These are phyloP conservation scores for Fusarium azukiicola DNA, from an alignment of 2,329 filamentous ascomycete species.

Conservation along the genomic window DNA sequence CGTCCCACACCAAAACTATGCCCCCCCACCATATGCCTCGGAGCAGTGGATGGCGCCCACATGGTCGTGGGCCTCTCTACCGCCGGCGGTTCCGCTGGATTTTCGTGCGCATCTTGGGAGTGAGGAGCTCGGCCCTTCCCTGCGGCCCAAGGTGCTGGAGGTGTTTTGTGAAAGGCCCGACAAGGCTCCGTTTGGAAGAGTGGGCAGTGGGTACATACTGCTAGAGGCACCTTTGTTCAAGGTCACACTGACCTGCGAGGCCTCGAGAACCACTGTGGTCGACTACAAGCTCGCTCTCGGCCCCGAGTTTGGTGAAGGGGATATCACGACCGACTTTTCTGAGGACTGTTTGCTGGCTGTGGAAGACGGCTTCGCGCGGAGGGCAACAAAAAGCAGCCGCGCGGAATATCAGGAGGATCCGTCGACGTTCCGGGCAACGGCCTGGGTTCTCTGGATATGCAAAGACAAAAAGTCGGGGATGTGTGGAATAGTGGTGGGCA, in stretches of 20 bases:
- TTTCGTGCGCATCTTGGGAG: not conserved
- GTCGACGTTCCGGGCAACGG: not conserved
- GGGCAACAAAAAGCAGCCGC: not conserved
- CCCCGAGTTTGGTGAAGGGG: not conserved
- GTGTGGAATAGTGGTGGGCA: constrained; percentile 4
- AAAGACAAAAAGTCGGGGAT: not conserved
- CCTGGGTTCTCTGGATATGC: constrained; percentile 11
- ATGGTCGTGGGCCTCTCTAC: constrained; percentile 22
- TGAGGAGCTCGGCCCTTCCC: not conserved
- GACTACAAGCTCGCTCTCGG: not conserved
- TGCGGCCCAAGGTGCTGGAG: not conserved
- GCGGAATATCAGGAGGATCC: constrained; percentile 11
- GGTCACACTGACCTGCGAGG: not conserved
- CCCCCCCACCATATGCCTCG: not conserved
- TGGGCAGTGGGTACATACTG: constrained; percentile 1
- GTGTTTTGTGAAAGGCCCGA: not conserved
- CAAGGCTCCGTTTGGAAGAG: constrained; percentile 9
- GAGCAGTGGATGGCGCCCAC: not conserved
- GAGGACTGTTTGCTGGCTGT: not conserved
- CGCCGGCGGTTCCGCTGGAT: not conserved
- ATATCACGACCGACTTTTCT: not conserved
- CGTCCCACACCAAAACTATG: not conserved
- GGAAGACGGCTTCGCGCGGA: not conserved
- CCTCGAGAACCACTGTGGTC: not conserved
- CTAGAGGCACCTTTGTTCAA: constrained; percentile 11